Evolutionary conservation across 805 yeast genomes (phyloP), one percentile per base, ranked within the genome.

Genomic region (Ogataea saltuana): DNA sequence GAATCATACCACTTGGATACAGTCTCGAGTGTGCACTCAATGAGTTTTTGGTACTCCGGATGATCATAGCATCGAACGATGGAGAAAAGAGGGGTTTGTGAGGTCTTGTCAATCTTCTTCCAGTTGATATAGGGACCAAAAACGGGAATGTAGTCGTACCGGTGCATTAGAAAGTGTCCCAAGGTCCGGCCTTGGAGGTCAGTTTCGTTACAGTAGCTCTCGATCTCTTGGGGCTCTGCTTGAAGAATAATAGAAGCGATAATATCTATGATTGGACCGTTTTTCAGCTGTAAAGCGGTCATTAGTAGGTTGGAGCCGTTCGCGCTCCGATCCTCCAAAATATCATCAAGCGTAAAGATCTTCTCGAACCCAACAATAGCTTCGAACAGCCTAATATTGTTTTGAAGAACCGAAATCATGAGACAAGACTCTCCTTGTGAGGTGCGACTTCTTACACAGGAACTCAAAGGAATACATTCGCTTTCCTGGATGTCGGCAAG

Each of bases 51-150:
- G 60, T 89, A 90, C 25, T 79, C 63, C 0, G 76, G 66, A 50
- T 85, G 89, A 59, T 89, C 97, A 62, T 90, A 90, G 50, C 89
- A 80, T 42, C 96, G 67, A 50, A 88, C 80, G 3, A 87, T 64
- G 2, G 88, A 75, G 61, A 85, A 79, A 8, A 91, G 65, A 0
- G 97, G 95, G 0, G 97, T 87, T 53, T 85, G 87, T 0, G 82
- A 78, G 46, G 75, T 78, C 10, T 55, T 49, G 58, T 90, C 97
- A 39, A 74, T 74, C 11, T 64, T 59, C 6, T 68, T 71, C 97
- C 97, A 91, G 54, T 86, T 71, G 4, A 89, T 66, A 33, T 68
- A 73, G 1, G 59, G 59, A 0, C 95, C 95, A 9, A 88, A 59
- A 12, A 54, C 57, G 1, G 66, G 57, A 11, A 88, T 72, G 1